These are phyloP conservation scores for Sclerotinia sclerotiorum DNA, from an alignment of 2,329 filamentous ascomycete species.

Conservation along the genomic window DNA sequence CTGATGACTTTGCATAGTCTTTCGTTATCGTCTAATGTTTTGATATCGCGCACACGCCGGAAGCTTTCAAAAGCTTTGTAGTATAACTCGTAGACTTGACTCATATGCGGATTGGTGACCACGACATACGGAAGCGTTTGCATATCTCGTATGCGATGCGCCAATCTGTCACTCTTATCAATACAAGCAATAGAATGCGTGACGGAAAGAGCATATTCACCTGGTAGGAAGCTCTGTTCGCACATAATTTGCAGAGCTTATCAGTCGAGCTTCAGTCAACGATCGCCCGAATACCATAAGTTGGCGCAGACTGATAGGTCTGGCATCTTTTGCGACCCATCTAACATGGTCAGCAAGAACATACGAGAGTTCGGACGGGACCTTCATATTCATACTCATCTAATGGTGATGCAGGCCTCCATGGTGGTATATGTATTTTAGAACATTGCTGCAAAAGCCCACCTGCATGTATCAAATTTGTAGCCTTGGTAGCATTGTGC, in stretches of 20 bases:
- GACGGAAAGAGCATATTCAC: slow-evolving; percentile 44
- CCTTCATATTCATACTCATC: slow-evolving; percentile 55
- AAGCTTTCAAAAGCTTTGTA: slow-evolving; percentile 94
- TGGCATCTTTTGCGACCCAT: slow-evolving; percentile 89
- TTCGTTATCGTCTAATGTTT: slow-evolving; percentile 86
- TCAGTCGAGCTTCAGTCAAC: slow-evolving; percentile 81
- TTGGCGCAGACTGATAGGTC: slow-evolving; percentile 94
- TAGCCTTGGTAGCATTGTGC: slow-evolving; percentile 39
- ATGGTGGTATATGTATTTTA: slow-evolving; percentile 45
- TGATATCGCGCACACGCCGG: slow-evolving; percentile 79
- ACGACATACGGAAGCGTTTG: slow-evolving; percentile 94
- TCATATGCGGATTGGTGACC: slow-evolving; percentile 91
- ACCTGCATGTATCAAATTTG: slow-evolving; percentile 33
- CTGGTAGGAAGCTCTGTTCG: slow-evolving; percentile 88
- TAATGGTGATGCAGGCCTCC: slow-evolving; percentile 62
- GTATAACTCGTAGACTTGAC: slow-evolving; percentile 94
- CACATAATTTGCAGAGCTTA: slow-evolving; percentile 97
- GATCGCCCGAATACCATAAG: slow-evolving; percentile 96
- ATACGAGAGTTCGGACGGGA: neutral
- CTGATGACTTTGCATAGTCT: slow-evolving; percentile 77
- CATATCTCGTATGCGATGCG: slow-evolving; percentile 94
- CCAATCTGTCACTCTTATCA: slow-evolving; percentile 58
- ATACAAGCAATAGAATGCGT: neutral
- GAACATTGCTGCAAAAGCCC: slow-evolving; percentile 22
- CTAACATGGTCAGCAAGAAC: slow-evolving; percentile 47